Evolutionary conservation across 1,284 basidiomycete genomes (phyloP), one percentile per base, ranked within the genome.

Genomic region (Malassezia dermatis): DNA sequence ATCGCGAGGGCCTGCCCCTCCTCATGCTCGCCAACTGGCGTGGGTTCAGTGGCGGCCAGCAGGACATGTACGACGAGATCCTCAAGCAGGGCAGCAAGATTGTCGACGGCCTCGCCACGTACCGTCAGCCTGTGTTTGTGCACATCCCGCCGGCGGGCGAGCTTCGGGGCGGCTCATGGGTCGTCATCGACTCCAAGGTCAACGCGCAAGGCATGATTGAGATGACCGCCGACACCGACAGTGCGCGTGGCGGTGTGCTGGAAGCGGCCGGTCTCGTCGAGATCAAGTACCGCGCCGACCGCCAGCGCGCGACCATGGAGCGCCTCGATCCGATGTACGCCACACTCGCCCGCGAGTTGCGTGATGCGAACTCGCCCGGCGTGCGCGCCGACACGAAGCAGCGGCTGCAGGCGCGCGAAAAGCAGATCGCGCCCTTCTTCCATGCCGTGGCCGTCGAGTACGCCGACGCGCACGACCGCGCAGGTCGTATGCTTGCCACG

Each of bases 1-100:
- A 93, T 78, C 85, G 90, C 48, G 94, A 99, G 77, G 89, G 88
- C 37, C 80, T 99, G 21, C 94, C 94, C 4, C 81, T 99, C 60
- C 89, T 98, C 76, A 93, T 99, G 76, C 95, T 99, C 69, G 94
- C 94, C 60, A 99, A 99, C 80, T 98, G 94, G 91, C 89, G 94
- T 80, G 94, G 94, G 34, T 99, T 99, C 84, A 98, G 94, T 23
- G 94, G 94, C 64, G 94, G 94, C 69, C 91, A 95, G 77, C 89
- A 94, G 76, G 91, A 95, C 77, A 95, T 95, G 90, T 79, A 80
- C 63, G 65, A 71, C 53, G 67, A 73, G 64, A 65, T 74, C 40
- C 69, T 74, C 59, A 74, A 74, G 66, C 69, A 71, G 58, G 77
- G 77, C 35, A 77, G 76, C 56, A 75, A 77, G 66, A 99, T 99